Conservation (phyloP, 176 grass and related monocot species). For the Stipa capillata region DNA sequence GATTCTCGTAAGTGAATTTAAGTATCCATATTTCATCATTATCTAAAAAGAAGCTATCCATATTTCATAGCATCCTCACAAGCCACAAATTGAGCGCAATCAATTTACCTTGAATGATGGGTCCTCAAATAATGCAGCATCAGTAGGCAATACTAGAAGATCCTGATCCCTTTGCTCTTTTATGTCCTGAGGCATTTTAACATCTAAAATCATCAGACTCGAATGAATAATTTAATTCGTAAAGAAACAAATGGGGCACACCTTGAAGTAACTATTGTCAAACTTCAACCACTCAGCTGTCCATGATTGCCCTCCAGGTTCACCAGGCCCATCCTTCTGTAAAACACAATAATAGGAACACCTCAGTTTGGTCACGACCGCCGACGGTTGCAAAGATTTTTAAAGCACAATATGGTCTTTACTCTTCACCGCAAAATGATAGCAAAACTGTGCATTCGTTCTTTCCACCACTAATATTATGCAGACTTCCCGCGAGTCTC, state of each 20-base stretch:
- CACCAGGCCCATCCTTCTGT: conserved; percentile 96
- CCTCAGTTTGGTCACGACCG: neutral
- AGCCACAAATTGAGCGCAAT: neutral
- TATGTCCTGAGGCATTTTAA: conserved; percentile 57
- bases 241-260: conserved; percentile 19
- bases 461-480: neutral
- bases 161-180: conserved; percentile 76
- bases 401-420: neutral
- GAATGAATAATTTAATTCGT: neutral
- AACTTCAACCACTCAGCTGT: conserved; percentile 92
- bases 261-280: conserved; percentile 95
- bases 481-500: neutral
- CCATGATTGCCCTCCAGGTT: conserved; percentile 95
- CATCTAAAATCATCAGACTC: neutral
- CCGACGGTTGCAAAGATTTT: neutral
- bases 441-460: neutral
- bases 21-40: no score
- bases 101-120: conserved; percentile 68
- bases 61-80: neutral
- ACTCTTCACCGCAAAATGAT: neutral
- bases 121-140: conserved; percentile 86
- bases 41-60: no score
- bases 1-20: neutral
- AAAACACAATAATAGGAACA: conserved; percentile 1
- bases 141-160: conserved; percentile 83